Conservation (phyloP, 2,329 filamentous ascomycete species). For the Huntiella abstrusa region DNA sequence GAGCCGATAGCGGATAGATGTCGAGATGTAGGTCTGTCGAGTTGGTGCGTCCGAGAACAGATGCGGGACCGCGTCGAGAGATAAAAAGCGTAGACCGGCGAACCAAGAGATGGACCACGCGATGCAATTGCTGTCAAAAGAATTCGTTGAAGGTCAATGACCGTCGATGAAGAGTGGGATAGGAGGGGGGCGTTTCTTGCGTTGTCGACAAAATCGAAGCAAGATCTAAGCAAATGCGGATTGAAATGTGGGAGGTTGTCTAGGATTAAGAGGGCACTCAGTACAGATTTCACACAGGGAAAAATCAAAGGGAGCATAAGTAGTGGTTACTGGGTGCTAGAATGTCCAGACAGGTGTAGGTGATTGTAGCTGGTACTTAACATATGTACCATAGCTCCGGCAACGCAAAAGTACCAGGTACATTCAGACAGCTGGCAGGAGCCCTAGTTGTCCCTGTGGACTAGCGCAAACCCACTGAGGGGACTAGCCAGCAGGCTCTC, state of each 20-base stretch:
- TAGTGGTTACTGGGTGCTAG: no score
- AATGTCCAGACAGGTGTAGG: no score
- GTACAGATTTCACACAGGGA: conserved; percentile 10
- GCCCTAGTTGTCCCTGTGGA: neutral
- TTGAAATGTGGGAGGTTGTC: conserved; percentile 9
- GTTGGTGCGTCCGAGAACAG: neutral
- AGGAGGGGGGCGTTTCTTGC: conserved; percentile 16
- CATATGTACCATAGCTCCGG: neutral
- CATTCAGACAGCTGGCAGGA: neutral
- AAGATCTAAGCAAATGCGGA: conserved; percentile 8
- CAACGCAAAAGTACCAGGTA: conserved; percentile 3
- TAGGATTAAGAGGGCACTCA: conserved; percentile 9
- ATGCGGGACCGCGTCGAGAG: conserved; percentile 7
- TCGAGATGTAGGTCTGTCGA: conserved; percentile 12
- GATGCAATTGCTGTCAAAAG: conserved; percentile 12
- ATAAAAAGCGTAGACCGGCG: conserved; percentile 2
- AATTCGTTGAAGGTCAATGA: conserved; percentile 15
- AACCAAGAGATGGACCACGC: conserved; percentile 6
- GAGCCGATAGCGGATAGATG: conserved; percentile 13
- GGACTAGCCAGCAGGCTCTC: neutral
- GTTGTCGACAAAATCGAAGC: conserved; percentile 15
- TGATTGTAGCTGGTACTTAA: no score
- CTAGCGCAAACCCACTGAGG: neutral
- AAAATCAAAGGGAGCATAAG: conserved; percentile 12
- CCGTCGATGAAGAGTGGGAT: conserved; percentile 13